These are phyloP conservation scores for Zasmidium citrigriseum DNA, from an alignment of 2,329 filamentous ascomycete genomes.

Conservation along the genomic window DNA sequence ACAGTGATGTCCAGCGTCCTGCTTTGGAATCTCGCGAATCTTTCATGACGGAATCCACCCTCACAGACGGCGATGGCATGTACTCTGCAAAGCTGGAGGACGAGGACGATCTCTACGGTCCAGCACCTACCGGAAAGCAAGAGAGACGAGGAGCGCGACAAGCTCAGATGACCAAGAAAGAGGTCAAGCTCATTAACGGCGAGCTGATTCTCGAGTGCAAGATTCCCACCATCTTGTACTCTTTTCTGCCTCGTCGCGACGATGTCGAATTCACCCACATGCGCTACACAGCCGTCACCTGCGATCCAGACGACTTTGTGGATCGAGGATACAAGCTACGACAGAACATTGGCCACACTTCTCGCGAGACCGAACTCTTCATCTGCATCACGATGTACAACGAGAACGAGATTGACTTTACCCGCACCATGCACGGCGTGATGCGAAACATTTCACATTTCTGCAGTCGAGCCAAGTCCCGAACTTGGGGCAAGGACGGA, in stretches of 20 bases:
- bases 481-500: slow-evolving; percentile 94
- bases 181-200: slow-evolving; percentile 94
- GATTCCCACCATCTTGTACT: slow-evolving; percentile 97
- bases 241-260: slow-evolving; percentile 88
- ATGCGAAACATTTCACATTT: slow-evolving; percentile 99
- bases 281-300: slow-evolving; percentile 98
- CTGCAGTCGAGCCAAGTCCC: slow-evolving; percentile 85
- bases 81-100: slow-evolving; percentile 59
- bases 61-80: slow-evolving; percentile 62
- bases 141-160: slow-evolving; percentile 82
- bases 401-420: slow-evolving; percentile 95
- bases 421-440: slow-evolving; percentile 95
- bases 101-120: slow-evolving; percentile 69
- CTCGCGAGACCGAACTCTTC: slow-evolving; percentile 90
- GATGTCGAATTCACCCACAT: slow-evolving; percentile 98
- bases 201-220: slow-evolving; percentile 98
- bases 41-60: slow-evolving; percentile 62
- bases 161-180: slow-evolving; percentile 87
- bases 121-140: slow-evolving; percentile 83
- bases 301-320: slow-evolving; percentile 92
- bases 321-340: slow-evolving; percentile 86
- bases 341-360: slow-evolving; percentile 81
- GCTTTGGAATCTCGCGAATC: slow-evolving; percentile 64
- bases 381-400: slow-evolving; percentile 99
- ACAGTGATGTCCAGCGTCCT: slow-evolving; percentile 55